Evolutionary conservation across 176 grass and related monocot species (phyloP), one percentile per base, ranked within the genome.

Genomic region (Tillandsia leiboldiana): DNA sequence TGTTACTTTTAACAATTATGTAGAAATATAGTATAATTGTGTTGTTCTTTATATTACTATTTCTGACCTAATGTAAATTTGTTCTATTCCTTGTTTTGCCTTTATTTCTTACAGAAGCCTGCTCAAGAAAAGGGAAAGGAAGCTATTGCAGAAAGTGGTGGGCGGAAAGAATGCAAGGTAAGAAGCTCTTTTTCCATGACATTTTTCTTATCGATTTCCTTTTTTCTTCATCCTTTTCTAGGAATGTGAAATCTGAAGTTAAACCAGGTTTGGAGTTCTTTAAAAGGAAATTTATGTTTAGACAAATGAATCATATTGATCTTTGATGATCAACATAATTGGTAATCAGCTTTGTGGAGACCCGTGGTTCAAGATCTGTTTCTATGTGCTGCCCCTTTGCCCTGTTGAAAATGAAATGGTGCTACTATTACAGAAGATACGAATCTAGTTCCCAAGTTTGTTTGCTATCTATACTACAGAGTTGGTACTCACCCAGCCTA

Each of bases 81-180:
- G 8, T 59, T 59, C 14, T 59, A 17, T 59, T 59, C 54, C 12
- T 59, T 17, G 20, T 59, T 59, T 59, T 17, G 54, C 11, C 20
- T 59, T 17, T 8, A 1, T 14, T 15, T 20, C 20, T 17, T 59
- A 17, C n/a, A 17, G 12, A 58, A 59, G 54, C n/a, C 20, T 20
- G 11, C 54, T 59, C n/a, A 59, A 17, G 15, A 59, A 18, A 59
- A 59, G 54, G 54, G 7, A 59, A 59, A 59, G 54, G 54, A 59
- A 59, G 3, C n/a, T 20, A 14, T 17, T 59, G 54, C 15, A 59
- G 54, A 59, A 59, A 59, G 54, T 14, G 15, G 54, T 59, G 54
- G 54, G 54, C 54, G 20, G 54, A 59, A 20, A 20, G 54, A 59
- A 59, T 59, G 54, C 54, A 59, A 59, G 54, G 54, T 59, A 17